A percentile compares a stretch with the other conserved stretches of the same genome.
Evolutionary conservation across 1,139 yeast species (phyloP).

Genomic region (Protomyces macrosporus): DNA sequence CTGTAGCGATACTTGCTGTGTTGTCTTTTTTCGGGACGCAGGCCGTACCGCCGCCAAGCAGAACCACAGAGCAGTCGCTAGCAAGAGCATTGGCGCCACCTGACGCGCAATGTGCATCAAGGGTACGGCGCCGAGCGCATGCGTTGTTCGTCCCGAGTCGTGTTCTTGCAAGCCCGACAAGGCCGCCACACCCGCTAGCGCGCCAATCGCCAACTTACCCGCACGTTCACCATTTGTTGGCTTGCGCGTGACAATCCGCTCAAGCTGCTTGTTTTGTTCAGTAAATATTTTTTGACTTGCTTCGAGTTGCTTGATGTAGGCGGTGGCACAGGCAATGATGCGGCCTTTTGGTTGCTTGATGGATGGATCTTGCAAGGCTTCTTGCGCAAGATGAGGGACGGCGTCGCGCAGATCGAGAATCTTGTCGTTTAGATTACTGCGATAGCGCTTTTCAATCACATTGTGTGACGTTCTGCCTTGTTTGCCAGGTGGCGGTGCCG

Average conservation of each 20-base stretch:
- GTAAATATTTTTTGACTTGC: conserved; percentile 54
- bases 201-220: conserved; percentile 39
- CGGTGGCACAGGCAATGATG: conserved; percentile 81
- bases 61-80: not conserved
- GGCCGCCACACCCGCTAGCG: conserved; percentile 43
- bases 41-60: not conserved
- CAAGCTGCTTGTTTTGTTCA: conserved; percentile 51
- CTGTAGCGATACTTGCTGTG: not conserved
- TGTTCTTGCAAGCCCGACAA: conserved; percentile 25
- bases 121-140: not conserved
- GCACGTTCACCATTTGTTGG: conserved; percentile 25
- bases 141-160: not conserved
- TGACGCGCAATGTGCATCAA: not conserved
- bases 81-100: not conserved
- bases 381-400: conserved; percentile 55
- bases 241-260: conserved; percentile 28
- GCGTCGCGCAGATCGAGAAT: conserved; percentile 67
- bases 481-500: not conserved
- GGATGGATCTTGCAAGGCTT: conserved; percentile 39
- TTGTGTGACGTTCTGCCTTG: conserved; percentile 61
- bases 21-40: not conserved
- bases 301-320: conserved; percentile 80
- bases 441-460: conserved; percentile 70
- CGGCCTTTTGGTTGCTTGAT: conserved; percentile 57
- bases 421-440: conserved; percentile 71